Percentiles rank a stretch among this genome's conserved stretches.
Conservation (phyloP, 1,284 basidiomycete species). For the Butyriboletus pseudospeciosus region DNA sequence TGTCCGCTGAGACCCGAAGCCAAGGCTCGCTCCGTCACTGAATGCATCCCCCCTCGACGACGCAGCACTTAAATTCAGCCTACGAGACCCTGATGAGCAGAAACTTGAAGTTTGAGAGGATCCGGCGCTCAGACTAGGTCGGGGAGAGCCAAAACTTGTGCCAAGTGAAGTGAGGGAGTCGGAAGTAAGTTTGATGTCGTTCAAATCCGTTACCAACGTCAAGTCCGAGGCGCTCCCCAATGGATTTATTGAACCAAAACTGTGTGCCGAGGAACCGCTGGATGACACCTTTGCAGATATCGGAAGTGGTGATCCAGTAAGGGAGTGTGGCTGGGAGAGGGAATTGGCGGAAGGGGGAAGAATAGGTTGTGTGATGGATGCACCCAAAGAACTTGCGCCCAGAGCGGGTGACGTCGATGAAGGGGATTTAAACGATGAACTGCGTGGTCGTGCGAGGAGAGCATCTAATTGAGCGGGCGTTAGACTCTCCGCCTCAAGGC, state of each 20-base stretch:
- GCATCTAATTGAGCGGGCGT: slow-evolving; percentile 28
- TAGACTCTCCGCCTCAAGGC: slow-evolving; percentile 26
- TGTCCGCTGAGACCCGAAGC: slow-evolving; percentile 20
- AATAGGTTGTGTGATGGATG: slow-evolving; percentile 20
- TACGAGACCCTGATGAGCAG: slow-evolving; percentile 21
- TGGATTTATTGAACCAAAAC: slow-evolving; percentile 15
- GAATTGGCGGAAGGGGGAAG: slow-evolving; percentile 20
- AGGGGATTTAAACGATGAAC: slow-evolving; percentile 27
- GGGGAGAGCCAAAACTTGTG: slow-evolving; percentile 26
- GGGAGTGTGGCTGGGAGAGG: slow-evolving; percentile 27
- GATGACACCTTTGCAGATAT: slow-evolving; percentile 19
- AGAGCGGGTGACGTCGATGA: slow-evolving; percentile 18
- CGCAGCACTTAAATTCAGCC: slow-evolving; percentile 16
- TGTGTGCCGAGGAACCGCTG: slow-evolving; percentile 20
- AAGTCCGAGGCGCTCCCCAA: slow-evolving; percentile 16
- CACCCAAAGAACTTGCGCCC: slow-evolving; percentile 11
- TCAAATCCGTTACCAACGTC: slow-evolving; percentile 24
- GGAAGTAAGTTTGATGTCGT: slow-evolving; percentile 24
- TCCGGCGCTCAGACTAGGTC: slow-evolving; percentile 22
- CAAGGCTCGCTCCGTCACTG: slow-evolving; percentile 16
- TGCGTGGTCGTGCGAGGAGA: slow-evolving; percentile 21
- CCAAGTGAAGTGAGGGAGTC: slow-evolving; percentile 27
- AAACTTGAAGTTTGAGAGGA: slow-evolving; percentile 30
- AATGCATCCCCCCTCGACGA: slow-evolving; percentile 22
- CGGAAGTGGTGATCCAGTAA: slow-evolving; percentile 26